Evolutionary conservation across 2,329 filamentous ascomycete genomes (phyloP), one percentile per base, ranked within the genome.

Genomic region (Colletotrichum endophyticum): DNA sequence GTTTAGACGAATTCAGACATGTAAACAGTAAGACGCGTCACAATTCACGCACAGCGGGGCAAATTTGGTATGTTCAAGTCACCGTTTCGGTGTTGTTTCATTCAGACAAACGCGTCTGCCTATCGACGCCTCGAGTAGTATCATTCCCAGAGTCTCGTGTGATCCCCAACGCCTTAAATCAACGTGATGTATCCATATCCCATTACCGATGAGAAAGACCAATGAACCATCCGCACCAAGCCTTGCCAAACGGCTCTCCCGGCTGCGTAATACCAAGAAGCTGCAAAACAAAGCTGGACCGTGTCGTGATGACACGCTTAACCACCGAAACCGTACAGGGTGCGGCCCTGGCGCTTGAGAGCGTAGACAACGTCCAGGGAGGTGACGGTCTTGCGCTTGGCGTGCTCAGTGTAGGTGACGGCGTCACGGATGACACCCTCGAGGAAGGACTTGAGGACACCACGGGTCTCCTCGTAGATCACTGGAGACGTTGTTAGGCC

Each of bases 301-400:
- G 32, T 44, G 13, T 44, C 34, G 78, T 73, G 70, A 72, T 67
- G 79, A 71, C 64, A 64, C 74, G 73, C 77, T 92, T 95, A 96
- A 91, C 94, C 95, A 91, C 95, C 95, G 91, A 96, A 96, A 90
- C 95, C 94, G 91, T 96, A 96, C 80, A 96, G 94, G 85, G 94
- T 95, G 84, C 94, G 91, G 84, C 92, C 92, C 88, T 93, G 92
- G 86, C 92, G 89, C 90, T 93, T 93, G 80, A 93, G 88, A 62
- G 91, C 91, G 80, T 93, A 93, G 85, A 93, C 92, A 28, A 93
- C 92, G 80, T 93, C 92, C 64, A 93, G 90, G 12, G 92, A 93
- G 39, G 92, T 95, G 86, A 95, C 93, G 16, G 93, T 95, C 92
- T 95, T 95, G 87, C 93, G 92, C 92, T 95, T 95, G 88, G 93